Evolutionary conservation across 495 filamentous ascomycete genomes (phyloP).

Genomic region (Emericellopsis terricola): DNA sequence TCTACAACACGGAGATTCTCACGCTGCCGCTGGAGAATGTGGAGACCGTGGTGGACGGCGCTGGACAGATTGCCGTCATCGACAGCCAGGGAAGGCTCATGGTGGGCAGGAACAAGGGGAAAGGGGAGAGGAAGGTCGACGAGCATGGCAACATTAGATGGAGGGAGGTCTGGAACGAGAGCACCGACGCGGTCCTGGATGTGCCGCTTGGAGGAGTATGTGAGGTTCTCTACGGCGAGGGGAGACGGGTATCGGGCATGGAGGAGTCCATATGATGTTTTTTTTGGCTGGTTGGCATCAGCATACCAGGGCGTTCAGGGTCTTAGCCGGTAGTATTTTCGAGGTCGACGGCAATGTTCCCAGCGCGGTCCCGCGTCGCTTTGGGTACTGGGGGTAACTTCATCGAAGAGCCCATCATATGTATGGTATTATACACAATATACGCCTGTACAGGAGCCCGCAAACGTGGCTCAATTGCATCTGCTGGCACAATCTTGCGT

Average conservation of each 20-base stretch:
- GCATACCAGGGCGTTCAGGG: no score
- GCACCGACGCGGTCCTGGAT: slow-evolving; percentile 97
- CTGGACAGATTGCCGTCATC: slow-evolving; percentile 67
- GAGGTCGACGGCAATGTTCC: no score
- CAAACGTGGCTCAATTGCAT: no score
- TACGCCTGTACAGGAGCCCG: no score
- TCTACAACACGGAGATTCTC: slow-evolving; percentile 77
- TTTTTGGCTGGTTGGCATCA: neutral
- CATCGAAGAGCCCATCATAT: no score
- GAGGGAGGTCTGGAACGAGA: slow-evolving; percentile 69
- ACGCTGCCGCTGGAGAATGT: slow-evolving; percentile 65
- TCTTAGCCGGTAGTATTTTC: no score
- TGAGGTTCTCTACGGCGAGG: slow-evolving; percentile 62
- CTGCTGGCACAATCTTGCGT: no score
- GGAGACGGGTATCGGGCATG: slow-evolving; percentile 12
- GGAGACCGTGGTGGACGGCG: slow-evolving; percentile 86
- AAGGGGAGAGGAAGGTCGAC: slow-evolving; percentile 27
- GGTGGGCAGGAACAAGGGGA: slow-evolving; percentile 30
- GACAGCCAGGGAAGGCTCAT: slow-evolving; percentile 48
- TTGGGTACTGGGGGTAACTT: no score
- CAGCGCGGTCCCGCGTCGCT: no score
- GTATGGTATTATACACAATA: no score
- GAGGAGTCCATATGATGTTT: slow-evolving; percentile 2
- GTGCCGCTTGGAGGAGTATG: slow-evolving; percentile 93
- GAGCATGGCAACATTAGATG: slow-evolving; percentile 33